These are phyloP conservation scores for Talaromyces funiculosus DNA, from an alignment of 2,329 filamentous ascomycete genomes.

Conservation along the genomic window DNA sequence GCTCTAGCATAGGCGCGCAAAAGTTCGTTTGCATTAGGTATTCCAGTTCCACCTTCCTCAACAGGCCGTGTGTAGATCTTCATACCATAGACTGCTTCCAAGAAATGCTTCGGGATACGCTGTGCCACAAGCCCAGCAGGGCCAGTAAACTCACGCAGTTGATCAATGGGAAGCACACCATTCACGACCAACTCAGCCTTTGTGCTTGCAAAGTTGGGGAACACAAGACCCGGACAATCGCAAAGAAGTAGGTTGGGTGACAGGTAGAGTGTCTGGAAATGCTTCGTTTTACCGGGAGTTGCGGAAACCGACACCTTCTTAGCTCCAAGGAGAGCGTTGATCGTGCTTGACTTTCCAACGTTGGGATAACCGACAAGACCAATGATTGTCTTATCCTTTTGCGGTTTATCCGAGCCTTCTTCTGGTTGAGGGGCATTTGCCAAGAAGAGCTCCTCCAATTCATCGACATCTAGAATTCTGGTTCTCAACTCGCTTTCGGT, in stretches of 20 bases:
- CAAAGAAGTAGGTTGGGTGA: conserved; percentile 85
- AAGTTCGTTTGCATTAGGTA: conserved; percentile 77
- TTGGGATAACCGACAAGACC: conserved; percentile 97
- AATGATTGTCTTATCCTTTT: conserved; percentile 69
- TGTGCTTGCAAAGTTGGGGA: conserved; percentile 94
- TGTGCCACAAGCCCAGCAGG: conserved; percentile 76
- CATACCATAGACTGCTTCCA: conserved; percentile 92
- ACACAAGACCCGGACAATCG: conserved; percentile 97
- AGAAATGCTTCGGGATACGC: conserved; percentile 77
- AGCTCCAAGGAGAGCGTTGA: conserved; percentile 95
- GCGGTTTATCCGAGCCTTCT: conserved; percentile 39
- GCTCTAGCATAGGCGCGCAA: conserved; percentile 81
- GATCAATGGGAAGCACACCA: conserved; percentile 91
- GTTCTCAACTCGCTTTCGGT: conserved; percentile 47
- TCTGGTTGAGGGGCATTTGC: conserved; percentile 59
- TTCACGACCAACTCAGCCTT: conserved; percentile 96
- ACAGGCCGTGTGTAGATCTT: conserved; percentile 71
- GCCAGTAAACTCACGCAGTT: conserved; percentile 86
- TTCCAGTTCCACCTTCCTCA: conserved; percentile 89
- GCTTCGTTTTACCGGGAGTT: conserved; percentile 97
- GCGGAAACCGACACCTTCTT: conserved; percentile 98
- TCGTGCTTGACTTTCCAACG: conserved; percentile 97
- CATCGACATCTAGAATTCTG: conserved; percentile 83
- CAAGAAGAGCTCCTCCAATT: conserved; percentile 84
- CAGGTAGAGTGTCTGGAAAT: conserved; percentile 97